Evolutionary conservation across 2,329 filamentous ascomycete species (phyloP).

Genomic region (Blastomyces percursus): DNA sequence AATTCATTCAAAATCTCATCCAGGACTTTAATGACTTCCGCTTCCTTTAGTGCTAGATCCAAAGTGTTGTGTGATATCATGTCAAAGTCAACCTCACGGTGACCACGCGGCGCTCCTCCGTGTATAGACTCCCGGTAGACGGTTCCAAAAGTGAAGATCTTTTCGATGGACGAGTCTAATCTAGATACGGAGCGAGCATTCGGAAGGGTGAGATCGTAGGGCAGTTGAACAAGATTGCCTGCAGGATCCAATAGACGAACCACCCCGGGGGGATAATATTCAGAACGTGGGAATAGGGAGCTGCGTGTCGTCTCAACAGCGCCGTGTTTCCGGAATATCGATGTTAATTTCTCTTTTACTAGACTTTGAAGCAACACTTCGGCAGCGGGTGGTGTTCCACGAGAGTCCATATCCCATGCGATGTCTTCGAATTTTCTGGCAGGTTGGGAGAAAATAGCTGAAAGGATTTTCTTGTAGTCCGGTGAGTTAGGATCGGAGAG

Average conservation of each 20-base stretch:
- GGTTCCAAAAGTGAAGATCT: conserved; percentile 75
- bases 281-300: conserved; percentile 68
- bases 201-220: conserved; percentile 82
- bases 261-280: conserved; percentile 62
- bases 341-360: conserved; percentile 61
- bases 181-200: conserved; percentile 74
- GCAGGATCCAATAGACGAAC: conserved; percentile 71
- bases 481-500: conserved; percentile 67
- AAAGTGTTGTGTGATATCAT: conserved; percentile 74
- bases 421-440: conserved; percentile 71
- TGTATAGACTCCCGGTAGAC: conserved; percentile 72
- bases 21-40: conserved; percentile 84
- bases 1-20: conserved; percentile 81
- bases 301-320: conserved; percentile 70
- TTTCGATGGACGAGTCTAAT: conserved; percentile 52
- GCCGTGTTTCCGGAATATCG: conserved; percentile 79
- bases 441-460: conserved; percentile 67
- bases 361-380: conserved; percentile 56
- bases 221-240: conserved; percentile 85
- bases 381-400: conserved; percentile 40
- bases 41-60: conserved; percentile 80
- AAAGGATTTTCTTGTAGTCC: conserved; percentile 81
- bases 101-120: conserved; percentile 69
- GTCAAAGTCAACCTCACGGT: conserved; percentile 91
- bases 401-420: conserved; percentile 59